phyloP scores from a whole-genome alignment of 306 rosid species.

The Macrotyloma uniflorum region DNA sequence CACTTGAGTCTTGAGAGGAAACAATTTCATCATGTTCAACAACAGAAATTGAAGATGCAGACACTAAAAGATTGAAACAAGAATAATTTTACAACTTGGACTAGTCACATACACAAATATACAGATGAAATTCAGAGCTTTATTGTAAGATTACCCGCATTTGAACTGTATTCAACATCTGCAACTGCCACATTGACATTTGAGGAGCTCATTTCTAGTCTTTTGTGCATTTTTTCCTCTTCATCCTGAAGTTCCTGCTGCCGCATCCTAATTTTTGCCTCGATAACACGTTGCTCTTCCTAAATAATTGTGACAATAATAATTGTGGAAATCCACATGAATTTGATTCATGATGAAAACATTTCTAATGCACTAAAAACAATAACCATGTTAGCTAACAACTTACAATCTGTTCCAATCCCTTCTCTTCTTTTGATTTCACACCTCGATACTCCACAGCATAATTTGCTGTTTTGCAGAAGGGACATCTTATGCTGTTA shows the following conservation, averaged over 20 bases:
- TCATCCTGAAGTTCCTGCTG: constrained; percentile 89
- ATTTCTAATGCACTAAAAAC: constrained; percentile 31
- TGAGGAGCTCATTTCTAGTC: constrained; percentile 62
- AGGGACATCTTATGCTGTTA: constrained; percentile 87
- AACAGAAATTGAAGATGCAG: constrained; percentile 62
- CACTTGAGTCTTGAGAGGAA: constrained; percentile 67
- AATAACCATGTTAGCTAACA: constrained; percentile 27
- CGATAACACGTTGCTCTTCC: constrained; percentile 99
- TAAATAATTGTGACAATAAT: constrained; percentile 32
- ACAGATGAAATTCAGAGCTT: constrained; percentile 21
- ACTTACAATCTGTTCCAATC: constrained; percentile 89
- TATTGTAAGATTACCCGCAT: constrained; percentile 57
- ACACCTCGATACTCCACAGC: constrained; percentile 97
- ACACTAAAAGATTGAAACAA: constrained; percentile 44
- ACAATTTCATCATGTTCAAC: constrained; percentile 71
- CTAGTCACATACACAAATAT: constrained; percentile 7
- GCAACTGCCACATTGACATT: constrained; percentile 50
- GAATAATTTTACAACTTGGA: constrained; percentile 6
- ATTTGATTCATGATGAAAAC: constrained; percentile 14
- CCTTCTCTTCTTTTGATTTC: constrained; percentile 96
- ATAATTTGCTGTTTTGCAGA: constrained; percentile 89
- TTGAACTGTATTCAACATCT: constrained; percentile 63
- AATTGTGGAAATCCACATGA: not conserved
- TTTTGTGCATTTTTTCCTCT: constrained; percentile 85
- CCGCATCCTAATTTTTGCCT: constrained; percentile 96